Conservation (phyloP, 345 rosid species). For the Acer yangbiense region DNA sequence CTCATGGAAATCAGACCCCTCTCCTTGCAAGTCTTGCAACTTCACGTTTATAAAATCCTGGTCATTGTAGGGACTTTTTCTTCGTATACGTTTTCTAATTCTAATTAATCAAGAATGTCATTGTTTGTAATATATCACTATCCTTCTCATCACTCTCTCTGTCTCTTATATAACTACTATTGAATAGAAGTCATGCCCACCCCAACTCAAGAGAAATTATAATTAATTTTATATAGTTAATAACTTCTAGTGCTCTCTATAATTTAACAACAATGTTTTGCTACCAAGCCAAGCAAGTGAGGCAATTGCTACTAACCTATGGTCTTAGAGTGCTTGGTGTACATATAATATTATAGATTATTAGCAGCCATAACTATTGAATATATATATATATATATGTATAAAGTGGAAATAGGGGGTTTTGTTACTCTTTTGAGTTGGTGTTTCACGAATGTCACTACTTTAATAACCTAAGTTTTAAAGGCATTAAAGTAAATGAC, state of each 20-base stretch:
- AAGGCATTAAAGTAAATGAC: too few species aligned
- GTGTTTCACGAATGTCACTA: too few species aligned
- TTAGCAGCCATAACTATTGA: background rate
- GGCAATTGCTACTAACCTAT: background rate
- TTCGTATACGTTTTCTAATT: too few species aligned
- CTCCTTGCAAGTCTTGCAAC: background rate
- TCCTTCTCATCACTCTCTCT: too few species aligned
- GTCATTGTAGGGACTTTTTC: too few species aligned
- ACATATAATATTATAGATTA: background rate
- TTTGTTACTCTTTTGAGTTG: too few species aligned
- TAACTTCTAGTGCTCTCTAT: background rate
- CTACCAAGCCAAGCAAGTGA: background rate
- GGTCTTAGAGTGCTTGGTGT: background rate
- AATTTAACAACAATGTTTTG: background rate
- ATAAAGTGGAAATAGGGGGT: too few species aligned
- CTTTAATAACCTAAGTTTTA: too few species aligned
- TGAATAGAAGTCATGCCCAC: conserved; percentile 7
- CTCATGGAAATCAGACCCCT: conserved; percentile 9
- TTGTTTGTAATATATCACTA: too few species aligned
- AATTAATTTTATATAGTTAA: background rate
- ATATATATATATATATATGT: background rate
- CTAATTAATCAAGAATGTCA: too few species aligned
- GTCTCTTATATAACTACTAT: background rate
- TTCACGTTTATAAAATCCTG: background rate
- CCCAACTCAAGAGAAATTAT: background rate